A percentile compares a stretch with the other conserved stretches of the same genome.
Evolutionary conservation across 257 asterid genomes (phyloP).

Genomic region (Avicennia marina): DNA sequence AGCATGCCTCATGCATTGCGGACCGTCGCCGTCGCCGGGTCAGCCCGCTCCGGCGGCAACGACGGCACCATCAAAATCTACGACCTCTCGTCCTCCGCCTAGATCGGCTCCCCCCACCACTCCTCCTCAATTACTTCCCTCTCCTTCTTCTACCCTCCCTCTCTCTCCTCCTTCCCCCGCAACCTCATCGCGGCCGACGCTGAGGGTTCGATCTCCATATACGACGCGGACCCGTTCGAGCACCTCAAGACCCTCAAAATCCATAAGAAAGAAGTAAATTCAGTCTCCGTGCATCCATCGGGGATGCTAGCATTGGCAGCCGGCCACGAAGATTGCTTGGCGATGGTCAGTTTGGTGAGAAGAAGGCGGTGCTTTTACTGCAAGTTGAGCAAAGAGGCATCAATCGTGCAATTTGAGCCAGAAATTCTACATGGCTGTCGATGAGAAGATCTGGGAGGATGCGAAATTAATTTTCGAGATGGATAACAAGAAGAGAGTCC

Average conservation of each 20-base stretch:
- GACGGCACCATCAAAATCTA: constrained; percentile 93
- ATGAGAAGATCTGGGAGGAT: constrained; percentile 65
- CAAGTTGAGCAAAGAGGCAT: constrained; percentile 69
- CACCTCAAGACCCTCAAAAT: constrained; percentile 64
- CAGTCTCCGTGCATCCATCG: constrained; percentile 72
- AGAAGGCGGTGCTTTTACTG: constrained; percentile 79
- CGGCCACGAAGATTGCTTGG: constrained; percentile 84
- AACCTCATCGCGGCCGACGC: constrained; percentile 70
- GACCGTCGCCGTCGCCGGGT: constrained; percentile 77
- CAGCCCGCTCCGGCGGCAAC: constrained; percentile 84
- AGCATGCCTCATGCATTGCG: no score
- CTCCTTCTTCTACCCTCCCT: constrained; percentile 65
- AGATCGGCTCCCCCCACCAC: constrained; percentile 73
- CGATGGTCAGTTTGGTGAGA: constrained; percentile 82
- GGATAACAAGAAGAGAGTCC: constrained; percentile 56
- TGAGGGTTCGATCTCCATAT: constrained; percentile 63
- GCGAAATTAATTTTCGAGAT: constrained; percentile 56
- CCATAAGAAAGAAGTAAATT: constrained; percentile 62
- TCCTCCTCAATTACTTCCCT: constrained; percentile 74
- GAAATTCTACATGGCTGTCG: constrained; percentile 58
- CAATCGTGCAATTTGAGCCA: constrained; percentile 60
- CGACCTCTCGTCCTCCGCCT: constrained; percentile 76
- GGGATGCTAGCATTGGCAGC: constrained; percentile 77
- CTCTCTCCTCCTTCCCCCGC: constrained; percentile 64
- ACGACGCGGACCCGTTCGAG: constrained; percentile 86